phyloP scores from a whole-genome alignment of 2,329 filamentous ascomycete species.

The Cladosporium austrohemisphaericum region DNA sequence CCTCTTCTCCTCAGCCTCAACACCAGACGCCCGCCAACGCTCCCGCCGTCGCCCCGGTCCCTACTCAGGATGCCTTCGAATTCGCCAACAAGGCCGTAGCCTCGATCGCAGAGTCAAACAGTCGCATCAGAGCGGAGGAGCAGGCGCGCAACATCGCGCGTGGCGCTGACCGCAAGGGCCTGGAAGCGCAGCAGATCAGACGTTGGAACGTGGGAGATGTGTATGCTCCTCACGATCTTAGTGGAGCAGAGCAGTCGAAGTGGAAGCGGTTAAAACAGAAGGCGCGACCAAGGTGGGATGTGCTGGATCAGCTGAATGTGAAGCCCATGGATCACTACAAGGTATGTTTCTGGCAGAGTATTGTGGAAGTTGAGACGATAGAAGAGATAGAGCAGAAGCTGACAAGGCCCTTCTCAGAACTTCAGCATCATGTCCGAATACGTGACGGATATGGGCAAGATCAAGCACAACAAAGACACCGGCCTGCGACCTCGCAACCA shows the following conservation, averaged over 20 bases:
- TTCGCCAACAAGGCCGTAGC: conserved; percentile 14
- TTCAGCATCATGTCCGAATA: conserved; percentile 88
- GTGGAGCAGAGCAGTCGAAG: conserved; percentile 72
- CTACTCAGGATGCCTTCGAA: conserved; percentile 14
- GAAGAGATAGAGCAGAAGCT: background rate
- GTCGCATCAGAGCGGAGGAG: background rate
- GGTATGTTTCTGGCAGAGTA: too few relatives aligned
- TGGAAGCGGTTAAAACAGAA: conserved; percentile 61
- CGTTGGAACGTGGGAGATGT: conserved; percentile 76
- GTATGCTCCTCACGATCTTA: conserved; percentile 86
- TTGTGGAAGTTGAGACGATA: background rate
- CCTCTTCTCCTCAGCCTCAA: conserved; percentile 4
- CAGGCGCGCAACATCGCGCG: conserved; percentile 1
- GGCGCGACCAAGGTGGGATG: conserved; percentile 53
- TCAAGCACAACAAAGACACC: conserved; percentile 71
- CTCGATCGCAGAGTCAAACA: background rate
- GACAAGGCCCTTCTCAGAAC: conserved; percentile 57
- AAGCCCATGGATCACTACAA: conserved; percentile 84
- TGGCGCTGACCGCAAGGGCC: conserved; percentile 39
- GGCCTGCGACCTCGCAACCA: conserved; percentile 86
- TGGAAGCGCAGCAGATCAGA: conserved; percentile 63
- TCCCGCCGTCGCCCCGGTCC: background rate
- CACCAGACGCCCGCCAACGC: conserved; percentile 1
- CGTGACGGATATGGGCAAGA: conserved; percentile 78
- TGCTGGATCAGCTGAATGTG: conserved; percentile 74